Evolutionary conservation across 495 filamentous ascomycete genomes (phyloP), one percentile per base, ranked within the genome.

Genomic region (Penicillium paxilli): DNA sequence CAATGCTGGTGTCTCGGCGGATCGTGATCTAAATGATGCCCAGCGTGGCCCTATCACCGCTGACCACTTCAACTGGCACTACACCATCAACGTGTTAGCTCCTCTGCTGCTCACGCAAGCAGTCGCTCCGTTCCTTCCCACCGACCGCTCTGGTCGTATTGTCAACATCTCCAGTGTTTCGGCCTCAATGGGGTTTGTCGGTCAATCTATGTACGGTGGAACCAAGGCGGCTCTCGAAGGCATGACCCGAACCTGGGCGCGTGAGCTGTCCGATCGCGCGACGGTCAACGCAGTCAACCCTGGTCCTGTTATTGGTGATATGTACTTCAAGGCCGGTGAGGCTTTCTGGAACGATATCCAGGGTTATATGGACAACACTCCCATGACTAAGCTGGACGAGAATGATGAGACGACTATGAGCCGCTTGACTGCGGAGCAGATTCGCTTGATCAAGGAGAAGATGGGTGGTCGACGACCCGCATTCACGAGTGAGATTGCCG

Each of bases 211-310:
- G 26, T 97, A 96, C 64, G 90, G 88, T 33, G 91, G 91, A 3
- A 93, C 87, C 58, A 97, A 97, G 70, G 91, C 88, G 0, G 92
- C 92, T 0, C 61, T 96, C 26, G 92, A 97, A 57, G 82, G 87
- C n/a, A 94, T 96, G 91, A 96, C 91, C 10, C 79, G 92, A 8
- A 91, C 89, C 2, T 97, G 92, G 92, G 76, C 85, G 0, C 79
- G 89, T 17, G 92, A 97, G 71, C 73, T 97, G 30, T 76, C 83
- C 2, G 87, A 94, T 66, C 74, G 84, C 7, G 81, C 80, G 0
- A 97, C 92, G 0, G 91, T 96, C 32, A 97, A 96, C 65, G 83
- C 87, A 0, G 77, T 97, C 32, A 97, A 96, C 71, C 92, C 92
- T 0, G 92, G 92, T 0, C 91, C 92, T 0, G 91, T 94, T 0